Conservation (phyloP, 495 filamentous ascomycete species). For the Aspergillus asperescens region DNA sequence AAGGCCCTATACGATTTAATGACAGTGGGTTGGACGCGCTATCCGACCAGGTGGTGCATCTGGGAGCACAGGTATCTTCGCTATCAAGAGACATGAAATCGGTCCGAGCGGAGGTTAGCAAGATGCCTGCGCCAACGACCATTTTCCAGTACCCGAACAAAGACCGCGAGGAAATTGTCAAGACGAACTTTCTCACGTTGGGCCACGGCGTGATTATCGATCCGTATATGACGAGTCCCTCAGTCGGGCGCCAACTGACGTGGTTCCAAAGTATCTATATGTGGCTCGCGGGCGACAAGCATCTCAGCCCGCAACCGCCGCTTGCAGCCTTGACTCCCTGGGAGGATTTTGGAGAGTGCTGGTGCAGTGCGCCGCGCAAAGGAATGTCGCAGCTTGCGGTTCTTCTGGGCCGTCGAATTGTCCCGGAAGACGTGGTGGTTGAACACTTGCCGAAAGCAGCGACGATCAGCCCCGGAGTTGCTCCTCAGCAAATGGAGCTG, state of each 20-base stretch:
- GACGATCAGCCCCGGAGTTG: constrained; percentile 28
- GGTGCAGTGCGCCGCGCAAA: constrained; percentile 37
- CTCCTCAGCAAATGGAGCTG: constrained; percentile 44
- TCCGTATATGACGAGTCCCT: constrained; percentile 32
- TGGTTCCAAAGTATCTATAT: constrained; percentile 8
- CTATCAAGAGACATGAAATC: constrained; percentile 32
- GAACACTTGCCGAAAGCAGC: constrained; percentile 41
- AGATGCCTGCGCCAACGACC: constrained; percentile 20
- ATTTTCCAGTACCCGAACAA: background rate
- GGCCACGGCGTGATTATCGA: constrained; percentile 35
- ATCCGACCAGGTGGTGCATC: constrained; percentile 26
- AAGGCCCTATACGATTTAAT: constrained; percentile 16
- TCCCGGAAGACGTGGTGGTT: constrained; percentile 44
- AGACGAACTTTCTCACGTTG: constrained; percentile 36
- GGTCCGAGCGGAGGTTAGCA: constrained; percentile 24
- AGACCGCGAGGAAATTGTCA: constrained; percentile 13
- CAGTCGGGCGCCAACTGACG: constrained; percentile 13
- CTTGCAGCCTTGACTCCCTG: constrained; percentile 34
- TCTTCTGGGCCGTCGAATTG: constrained; percentile 29
- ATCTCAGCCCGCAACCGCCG: constrained; percentile 18
- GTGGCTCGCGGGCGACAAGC: background rate
- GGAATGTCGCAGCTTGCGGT: constrained; percentile 41
- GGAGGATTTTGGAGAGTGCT: constrained; percentile 46
- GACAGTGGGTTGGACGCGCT: constrained; percentile 24
- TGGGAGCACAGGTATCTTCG: constrained; percentile 33